Percentiles rank a stretch among this genome's conserved stretches.
Evolutionary conservation across 148 eudicot genomes (phyloP).

Genomic region (Chenopodium album): DNA sequence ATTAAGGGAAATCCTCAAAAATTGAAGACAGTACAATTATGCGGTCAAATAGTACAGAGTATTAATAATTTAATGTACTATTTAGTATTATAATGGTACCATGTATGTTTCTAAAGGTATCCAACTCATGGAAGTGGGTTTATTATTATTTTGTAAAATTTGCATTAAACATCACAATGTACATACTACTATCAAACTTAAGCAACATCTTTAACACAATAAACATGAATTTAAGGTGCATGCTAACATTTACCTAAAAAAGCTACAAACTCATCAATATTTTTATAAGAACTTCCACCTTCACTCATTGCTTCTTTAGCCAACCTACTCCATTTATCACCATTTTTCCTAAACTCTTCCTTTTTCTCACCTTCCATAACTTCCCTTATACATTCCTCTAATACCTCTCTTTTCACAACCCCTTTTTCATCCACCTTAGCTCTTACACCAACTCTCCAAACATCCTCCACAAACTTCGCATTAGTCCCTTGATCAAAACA

Average conservation of each 20-base stretch:
- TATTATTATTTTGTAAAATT: too few species aligned
- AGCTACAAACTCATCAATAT: conserved; percentile 47
- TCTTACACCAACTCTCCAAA: conserved; percentile 55
- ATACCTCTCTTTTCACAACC: conserved; percentile 29
- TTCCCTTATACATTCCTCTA: conserved; percentile 38
- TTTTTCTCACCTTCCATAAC: conserved; percentile 53
- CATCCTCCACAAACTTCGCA: conserved; percentile 64
- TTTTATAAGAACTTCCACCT: conserved; percentile 57
- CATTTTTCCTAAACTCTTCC: conserved; percentile 43
- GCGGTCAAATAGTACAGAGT: too few species aligned
- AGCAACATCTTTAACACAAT: not conserved
- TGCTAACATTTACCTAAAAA: not conserved
- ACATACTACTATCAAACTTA: not conserved
- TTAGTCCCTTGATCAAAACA: conserved; percentile 58
- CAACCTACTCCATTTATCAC: conserved; percentile 44
- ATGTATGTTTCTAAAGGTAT: too few species aligned
- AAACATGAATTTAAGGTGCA: not conserved
- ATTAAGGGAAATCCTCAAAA: too few species aligned
- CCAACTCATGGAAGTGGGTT: too few species aligned
- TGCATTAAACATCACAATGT: not conserved
- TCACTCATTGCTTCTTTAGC: conserved; percentile 53
- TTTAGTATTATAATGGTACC: too few species aligned
- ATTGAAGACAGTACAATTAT: too few species aligned
- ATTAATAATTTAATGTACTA: too few species aligned
- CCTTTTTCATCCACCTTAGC: conserved; percentile 38